phyloP scores from a whole-genome alignment of 2,329 filamentous ascomycete genomes.

The Graphilbum fragrans region DNA sequence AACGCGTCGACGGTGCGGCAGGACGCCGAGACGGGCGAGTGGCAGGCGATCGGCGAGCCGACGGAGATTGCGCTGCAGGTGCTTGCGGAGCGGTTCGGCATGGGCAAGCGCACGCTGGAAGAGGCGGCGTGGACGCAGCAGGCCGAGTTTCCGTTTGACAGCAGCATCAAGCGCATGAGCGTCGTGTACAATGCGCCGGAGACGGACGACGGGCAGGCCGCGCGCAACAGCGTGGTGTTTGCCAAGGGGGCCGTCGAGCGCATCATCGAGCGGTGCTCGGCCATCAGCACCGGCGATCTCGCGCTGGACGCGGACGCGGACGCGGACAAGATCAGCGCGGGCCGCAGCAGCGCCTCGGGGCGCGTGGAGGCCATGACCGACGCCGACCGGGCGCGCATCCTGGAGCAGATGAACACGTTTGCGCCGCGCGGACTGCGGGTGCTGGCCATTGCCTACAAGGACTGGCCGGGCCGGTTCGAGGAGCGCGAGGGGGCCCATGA shows the following conservation, averaged over 20 bases:
- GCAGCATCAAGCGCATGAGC: slow-evolving; percentile 67
- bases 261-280: slow-evolving; percentile 42
- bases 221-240: slow-evolving; percentile 37
- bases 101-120: slow-evolving; percentile 41
- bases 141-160: slow-evolving; percentile 70
- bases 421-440: slow-evolving; percentile 60
- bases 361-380: slow-evolving; percentile 34
- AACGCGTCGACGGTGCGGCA: slow-evolving; percentile 50
- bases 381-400: slow-evolving; percentile 34
- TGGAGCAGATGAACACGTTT: slow-evolving; percentile 43
- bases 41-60: slow-evolving; percentile 58
- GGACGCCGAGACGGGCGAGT: slow-evolving; percentile 40
- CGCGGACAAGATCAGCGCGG: too few species aligned
- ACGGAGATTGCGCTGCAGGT: slow-evolving; percentile 70
- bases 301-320: too few species aligned
- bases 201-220: slow-evolving; percentile 14
- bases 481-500: too few species aligned
- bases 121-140: slow-evolving; percentile 47
- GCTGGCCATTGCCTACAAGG: slow-evolving; percentile 56
- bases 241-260: slow-evolving; percentile 53
- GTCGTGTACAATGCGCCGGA: slow-evolving; percentile 51
- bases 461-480: slow-evolving; percentile 19
- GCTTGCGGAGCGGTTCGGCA: slow-evolving; percentile 56
- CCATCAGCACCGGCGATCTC: slow-evolving; percentile 32
- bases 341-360: slow-evolving; percentile 18